Conservation (phyloP, 148 eudicot genomes). For the Linanthus parryae region DNA sequence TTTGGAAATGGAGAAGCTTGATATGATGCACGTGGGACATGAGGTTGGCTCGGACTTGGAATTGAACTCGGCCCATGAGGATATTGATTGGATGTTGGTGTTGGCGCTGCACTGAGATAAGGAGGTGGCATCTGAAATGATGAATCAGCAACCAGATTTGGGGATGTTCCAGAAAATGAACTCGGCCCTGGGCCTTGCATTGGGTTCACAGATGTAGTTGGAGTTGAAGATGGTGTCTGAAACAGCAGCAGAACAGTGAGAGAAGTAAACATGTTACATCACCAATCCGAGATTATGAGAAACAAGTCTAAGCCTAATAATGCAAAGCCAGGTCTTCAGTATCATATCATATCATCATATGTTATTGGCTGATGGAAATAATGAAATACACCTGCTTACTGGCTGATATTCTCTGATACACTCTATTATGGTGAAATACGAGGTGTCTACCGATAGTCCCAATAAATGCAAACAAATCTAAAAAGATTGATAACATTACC, state of each 20-base stretch:
- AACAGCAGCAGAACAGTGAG: not conserved
- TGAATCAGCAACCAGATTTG: conserved; percentile 3
- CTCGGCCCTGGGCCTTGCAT: conserved; percentile 3
- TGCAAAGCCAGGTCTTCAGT: too few relatives aligned
- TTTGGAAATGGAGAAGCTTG: not conserved
- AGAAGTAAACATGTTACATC: not conserved
- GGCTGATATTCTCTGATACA: not conserved
- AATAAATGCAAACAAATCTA: too few relatives aligned
- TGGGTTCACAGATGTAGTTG: not conserved
- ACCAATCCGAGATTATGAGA: not conserved
- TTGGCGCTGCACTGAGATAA: conserved; percentile 1
- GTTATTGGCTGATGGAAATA: not conserved
- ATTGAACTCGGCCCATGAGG: not conserved
- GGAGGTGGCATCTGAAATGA: not conserved
- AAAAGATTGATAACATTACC: too few relatives aligned
- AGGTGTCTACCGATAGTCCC: too few relatives aligned
- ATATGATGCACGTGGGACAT: conserved; percentile 1
- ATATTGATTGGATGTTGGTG: not conserved
- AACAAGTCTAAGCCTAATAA: not conserved
- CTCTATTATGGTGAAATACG: not conserved
- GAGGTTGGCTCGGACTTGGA: conserved; percentile 1
- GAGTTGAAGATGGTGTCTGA: conserved; percentile 15
- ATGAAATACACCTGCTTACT: not conserved
- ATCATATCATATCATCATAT: not conserved
- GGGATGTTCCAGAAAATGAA: not conserved